Base-by-base conservation (phyloP, 768 basidiomycete genomes). In the Termitomyces eurrhizus region DNA sequence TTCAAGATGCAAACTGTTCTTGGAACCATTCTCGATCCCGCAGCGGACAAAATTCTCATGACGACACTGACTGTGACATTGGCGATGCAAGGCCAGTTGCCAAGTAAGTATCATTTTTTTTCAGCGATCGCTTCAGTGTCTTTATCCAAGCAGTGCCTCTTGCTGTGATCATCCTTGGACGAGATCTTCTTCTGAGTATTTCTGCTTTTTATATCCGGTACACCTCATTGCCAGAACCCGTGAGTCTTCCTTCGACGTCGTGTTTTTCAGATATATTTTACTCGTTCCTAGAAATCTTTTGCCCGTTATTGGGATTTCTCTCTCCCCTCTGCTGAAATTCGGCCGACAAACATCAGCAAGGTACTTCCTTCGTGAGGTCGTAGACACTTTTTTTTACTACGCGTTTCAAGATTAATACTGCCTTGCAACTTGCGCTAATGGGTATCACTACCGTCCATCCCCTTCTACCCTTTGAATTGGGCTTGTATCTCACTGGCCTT, bases 1-100 rank as follows among this genome's bases (percentile, higher is more conserved):
- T 98, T 81, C 77, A 87, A 90, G 32, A 93, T 92, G 89, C 83
- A 83, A 56, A 86, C 92, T 13, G 94, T 98, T n/a, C 80, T 98
- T 21, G 97, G 97, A 21, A 92, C 92, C 9, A 94, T 98, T 59
- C 81, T 99, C 13, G 97, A 99, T 72, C 97, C 97, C 13, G 93
- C 96, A 0, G 97, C 97, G 2, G 97, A 99, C 81, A 99, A 99
- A 74, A 80, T 85, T 12, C 77, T 99, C 46, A 90, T 99, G 89
- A 96, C 97, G 1, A 98, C 95, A 0, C 77, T 99, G 67, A 93
- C 92, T 0, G 76, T 95, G 51, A 89, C 94, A 0, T 75, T 99
- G 62, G 86, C 93, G 0, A 83, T 90, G 81, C 88, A 91, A 64
- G 88, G 85, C 24, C 77, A 96, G 65, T 77, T 99, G 24, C 96